Evolutionary conservation across 179 eudicot genomes (phyloP), one percentile per base, ranked within the genome.

Genomic region (Heliamphora ciliata): DNA sequence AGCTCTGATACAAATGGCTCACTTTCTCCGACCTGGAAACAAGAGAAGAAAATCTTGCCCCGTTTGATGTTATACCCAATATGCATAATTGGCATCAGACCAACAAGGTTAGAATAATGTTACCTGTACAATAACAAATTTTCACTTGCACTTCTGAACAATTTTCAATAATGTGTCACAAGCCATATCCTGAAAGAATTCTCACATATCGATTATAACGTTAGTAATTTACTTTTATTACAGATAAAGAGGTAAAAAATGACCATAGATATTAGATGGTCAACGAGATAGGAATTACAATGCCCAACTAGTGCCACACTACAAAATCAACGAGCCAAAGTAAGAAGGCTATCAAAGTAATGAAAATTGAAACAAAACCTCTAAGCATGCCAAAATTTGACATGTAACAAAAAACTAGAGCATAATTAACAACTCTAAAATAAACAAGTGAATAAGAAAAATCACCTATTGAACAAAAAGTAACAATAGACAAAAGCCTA

Each of bases 1-100:
- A 97, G 98, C 84, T 97, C 98, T 54, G 99, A 97, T 13, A 97
- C 99, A 90, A 97, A 97, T 64, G 99, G 95, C 83, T 95, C 99
- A 85, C 79, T 95, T 85, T 97, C 99, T 79, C 99, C 99, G 84
- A 97, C 92, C 99, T 97, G 87, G 40, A 85, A 48, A 56, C 24
- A 60, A 51, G 70, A 79, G 55, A 71, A 56, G 21, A 64, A 64
- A 67, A 44, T 4, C 15, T 40, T 18, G 31, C 46, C 21, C 10
- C 51, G 55, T 64, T 40, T 66, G 55, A 61, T n/a, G 47, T 11
- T 51, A 44, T 17, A 76, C 8, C 50, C 13, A 47, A 40, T 76
- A 59, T 44, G 18, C n/a, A n/a, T 10, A n/a, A 78, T 18, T 63
- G 51, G 0, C 0, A 63, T n/a, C 24, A 47, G 4, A 48, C 58